A percentile compares a stretch with the other conserved stretches of the same genome.
Conservation (phyloP, 208 protist genomes). For the Leishmania mexicana region DNA sequence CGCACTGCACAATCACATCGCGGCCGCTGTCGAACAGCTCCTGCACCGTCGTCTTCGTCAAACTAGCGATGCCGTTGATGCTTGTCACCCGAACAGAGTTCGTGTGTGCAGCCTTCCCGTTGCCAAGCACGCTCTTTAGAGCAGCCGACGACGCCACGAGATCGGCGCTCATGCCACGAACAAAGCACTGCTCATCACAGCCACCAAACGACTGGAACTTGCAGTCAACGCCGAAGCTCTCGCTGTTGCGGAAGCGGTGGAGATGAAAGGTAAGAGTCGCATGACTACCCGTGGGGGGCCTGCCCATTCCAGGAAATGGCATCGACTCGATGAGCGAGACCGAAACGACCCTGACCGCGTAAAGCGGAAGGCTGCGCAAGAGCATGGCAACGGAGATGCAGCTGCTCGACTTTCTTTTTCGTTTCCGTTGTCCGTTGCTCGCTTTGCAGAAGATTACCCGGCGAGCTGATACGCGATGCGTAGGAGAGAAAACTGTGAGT, state of each 20-base stretch:
- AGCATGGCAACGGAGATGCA: slow-evolving; percentile 7
- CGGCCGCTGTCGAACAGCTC: slow-evolving; percentile 1
- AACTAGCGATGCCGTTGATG: slow-evolving; percentile 10
- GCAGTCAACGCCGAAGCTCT: slow-evolving; percentile 16
- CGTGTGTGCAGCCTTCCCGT: not conserved
- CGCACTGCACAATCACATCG: slow-evolving; percentile 19
- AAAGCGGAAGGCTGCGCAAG: not conserved
- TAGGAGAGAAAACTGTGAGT: not conserved
- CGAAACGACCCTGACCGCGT: slow-evolving; percentile 19
- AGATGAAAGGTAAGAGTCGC: slow-evolving; percentile 20
- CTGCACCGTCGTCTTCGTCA: not conserved
- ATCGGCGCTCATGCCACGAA: slow-evolving; percentile 3
- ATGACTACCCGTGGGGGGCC: not conserved
- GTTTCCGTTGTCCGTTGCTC: not conserved
- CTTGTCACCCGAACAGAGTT: slow-evolving; percentile 2
- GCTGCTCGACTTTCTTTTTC: not conserved
- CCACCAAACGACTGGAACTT: not conserved
- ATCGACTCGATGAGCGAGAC: slow-evolving; percentile 13
- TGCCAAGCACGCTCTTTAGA: not conserved
- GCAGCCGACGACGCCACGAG: slow-evolving; percentile 12
- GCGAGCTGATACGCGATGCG: not conserved
- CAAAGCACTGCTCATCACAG: slow-evolving; percentile 2
- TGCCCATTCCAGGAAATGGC: not conserved
- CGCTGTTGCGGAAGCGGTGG: slow-evolving; percentile 7
- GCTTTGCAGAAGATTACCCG: not conserved